phyloP scores from a whole-genome alignment of 441 rosid genomes.

The Bocquillonia castaneifolia region DNA sequence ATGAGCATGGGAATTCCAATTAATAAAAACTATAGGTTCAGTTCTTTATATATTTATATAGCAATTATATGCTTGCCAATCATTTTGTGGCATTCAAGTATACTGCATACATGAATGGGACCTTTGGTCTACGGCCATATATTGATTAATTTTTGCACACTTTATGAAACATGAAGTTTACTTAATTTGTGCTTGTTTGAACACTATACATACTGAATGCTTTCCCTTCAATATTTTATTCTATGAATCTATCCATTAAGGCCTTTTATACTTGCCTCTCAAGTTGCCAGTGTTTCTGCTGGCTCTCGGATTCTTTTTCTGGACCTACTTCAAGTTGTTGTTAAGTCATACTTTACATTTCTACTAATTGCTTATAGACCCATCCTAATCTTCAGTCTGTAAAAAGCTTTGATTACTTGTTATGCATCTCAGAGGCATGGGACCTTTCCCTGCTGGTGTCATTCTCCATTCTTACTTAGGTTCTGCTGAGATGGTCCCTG shows the following conservation, averaged over 20 bases:
- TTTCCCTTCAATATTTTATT: not conserved
- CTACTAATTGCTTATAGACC: not conserved
- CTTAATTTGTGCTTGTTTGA: not conserved
- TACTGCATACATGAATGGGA: not conserved
- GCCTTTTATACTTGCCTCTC: not conserved
- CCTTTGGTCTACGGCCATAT: not conserved
- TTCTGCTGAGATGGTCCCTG: conserved; percentile 86
- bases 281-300: not conserved
- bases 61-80: not conserved
- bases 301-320: not conserved
- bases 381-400: conserved; percentile 4
- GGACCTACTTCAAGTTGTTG: not conserved
- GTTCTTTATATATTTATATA: not conserved
- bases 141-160: not conserved
- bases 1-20: not conserved
- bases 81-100: not conserved
- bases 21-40: not conserved
- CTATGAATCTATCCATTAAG: not conserved
- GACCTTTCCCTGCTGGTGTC: conserved; percentile 81
- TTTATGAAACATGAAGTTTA: not conserved
- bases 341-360: not conserved
- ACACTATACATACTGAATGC: not conserved
- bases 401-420: conserved; percentile 15
- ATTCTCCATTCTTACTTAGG: conserved; percentile 89
- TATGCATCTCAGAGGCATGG: conserved; percentile 40